Conservation (phyloP, 2,329 filamentous ascomycete genomes). For the Pseudogymnoascus sp. region DNA sequence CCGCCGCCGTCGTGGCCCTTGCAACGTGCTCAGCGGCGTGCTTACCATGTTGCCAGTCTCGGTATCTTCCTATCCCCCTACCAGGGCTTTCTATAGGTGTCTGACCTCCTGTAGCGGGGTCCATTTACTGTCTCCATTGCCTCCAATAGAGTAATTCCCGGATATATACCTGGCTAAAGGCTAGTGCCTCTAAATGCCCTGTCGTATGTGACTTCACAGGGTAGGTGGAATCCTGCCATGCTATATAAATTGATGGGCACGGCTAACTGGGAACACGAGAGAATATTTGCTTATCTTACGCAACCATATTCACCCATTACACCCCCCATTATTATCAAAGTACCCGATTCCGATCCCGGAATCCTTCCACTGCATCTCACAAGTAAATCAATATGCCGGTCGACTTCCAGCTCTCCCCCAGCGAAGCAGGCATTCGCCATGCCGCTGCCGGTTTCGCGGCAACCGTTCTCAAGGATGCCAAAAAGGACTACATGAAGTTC, state of each 20-base stretch:
- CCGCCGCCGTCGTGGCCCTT: background rate
- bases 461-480: conserved; percentile 25
- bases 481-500: conserved; percentile 25
- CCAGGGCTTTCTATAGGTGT: background rate
- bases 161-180: background rate
- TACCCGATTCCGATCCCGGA: conserved; percentile 1
- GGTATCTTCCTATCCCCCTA: background rate
- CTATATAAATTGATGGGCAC: conserved; percentile 10
- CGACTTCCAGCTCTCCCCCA: conserved; percentile 30
- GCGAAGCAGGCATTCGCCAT: conserved; percentile 26
- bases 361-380: background rate
- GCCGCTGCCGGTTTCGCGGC: conserved; percentile 27
- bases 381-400: conserved; percentile 18
- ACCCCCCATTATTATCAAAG: background rate
- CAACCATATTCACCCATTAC: background rate
- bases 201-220: background rate
- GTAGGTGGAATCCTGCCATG: background rate
- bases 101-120: background rate
- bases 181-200: background rate
- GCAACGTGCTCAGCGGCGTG: background rate
- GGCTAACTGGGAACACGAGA: background rate
- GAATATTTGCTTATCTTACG: conserved; percentile 2
- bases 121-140: background rate
- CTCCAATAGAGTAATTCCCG: conserved; percentile 5
- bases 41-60: background rate